Conservation (phyloP, 2,329 filamentous ascomycete genomes). For the Didymella exigua region DNA sequence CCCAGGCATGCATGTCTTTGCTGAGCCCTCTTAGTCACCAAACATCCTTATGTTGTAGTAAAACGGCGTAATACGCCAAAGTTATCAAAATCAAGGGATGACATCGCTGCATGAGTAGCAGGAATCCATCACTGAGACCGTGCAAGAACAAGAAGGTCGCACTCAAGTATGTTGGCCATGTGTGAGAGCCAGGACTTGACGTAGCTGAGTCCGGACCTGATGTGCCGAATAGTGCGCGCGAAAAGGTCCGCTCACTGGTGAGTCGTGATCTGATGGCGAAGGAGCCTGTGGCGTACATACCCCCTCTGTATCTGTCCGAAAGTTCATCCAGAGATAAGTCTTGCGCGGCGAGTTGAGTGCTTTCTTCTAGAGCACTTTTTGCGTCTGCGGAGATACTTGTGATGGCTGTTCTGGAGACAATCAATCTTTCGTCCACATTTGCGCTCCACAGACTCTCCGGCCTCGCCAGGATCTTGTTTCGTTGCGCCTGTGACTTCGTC, state of each 20-base stretch:
- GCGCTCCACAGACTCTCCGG: background rate
- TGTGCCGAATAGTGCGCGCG: background rate
- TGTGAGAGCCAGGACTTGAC: background rate
- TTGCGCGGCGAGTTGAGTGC: background rate
- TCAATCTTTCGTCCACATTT: background rate
- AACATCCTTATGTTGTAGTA: background rate
- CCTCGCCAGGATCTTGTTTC: background rate
- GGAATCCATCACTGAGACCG: background rate
- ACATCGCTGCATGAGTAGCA: background rate
- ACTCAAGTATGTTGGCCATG: background rate
- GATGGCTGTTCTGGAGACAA: background rate
- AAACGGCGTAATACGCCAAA: background rate
- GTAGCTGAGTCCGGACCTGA: background rate
- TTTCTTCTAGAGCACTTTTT: background rate
- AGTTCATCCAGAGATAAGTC: background rate
- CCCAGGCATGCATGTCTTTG: background rate
- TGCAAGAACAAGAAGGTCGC: background rate
- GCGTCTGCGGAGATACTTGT: background rate
- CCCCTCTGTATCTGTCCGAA: background rate
- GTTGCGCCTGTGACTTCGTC: background rate
- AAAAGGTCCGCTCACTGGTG: background rate
- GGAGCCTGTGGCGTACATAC: background rate
- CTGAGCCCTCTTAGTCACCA: background rate
- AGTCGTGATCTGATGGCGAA: background rate
- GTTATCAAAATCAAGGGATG: background rate